A percentile compares a stretch with the other conserved stretches of the same genome.
Conservation (phyloP, 345 rosid species). For the Camelina laxa region DNA sequence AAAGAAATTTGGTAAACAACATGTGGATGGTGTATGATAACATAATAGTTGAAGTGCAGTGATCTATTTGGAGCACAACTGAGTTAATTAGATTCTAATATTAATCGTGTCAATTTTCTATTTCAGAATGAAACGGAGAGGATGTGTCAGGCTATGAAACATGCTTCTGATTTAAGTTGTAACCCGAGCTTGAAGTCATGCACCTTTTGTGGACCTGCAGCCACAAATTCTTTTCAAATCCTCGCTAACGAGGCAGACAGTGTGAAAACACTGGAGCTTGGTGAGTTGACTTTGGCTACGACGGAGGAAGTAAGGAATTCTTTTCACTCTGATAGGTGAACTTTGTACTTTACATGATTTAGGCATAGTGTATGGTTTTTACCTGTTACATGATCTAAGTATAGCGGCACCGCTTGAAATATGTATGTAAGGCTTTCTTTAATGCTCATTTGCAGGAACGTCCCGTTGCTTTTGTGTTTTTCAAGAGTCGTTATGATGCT, state of each 20-base stretch:
- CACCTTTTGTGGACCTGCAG: constrained; percentile 56
- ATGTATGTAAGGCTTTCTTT: constrained; percentile 12
- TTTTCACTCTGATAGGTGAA: constrained; percentile 35
- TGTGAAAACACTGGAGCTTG: constrained; percentile 43
- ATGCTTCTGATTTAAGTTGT: constrained; percentile 50
- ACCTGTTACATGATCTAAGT: constrained; percentile 18
- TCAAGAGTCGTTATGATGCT: constrained; percentile 89
- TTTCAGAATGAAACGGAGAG: constrained; percentile 73
- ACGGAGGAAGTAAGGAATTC: constrained; percentile 59
- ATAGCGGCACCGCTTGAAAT: background rate
- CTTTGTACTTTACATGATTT: constrained; percentile 8
- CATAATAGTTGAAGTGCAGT: constrained; percentile 27
- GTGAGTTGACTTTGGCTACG: constrained; percentile 50
- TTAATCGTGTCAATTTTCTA: constrained; percentile 20
- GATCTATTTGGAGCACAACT: constrained; percentile 5
- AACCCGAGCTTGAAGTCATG: constrained; percentile 51
- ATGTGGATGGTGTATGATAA: constrained; percentile 19
- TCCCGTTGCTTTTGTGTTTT: constrained; percentile 90
- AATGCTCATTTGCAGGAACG: constrained; percentile 64
- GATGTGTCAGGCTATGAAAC: constrained; percentile 57
- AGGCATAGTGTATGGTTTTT: constrained; percentile 16
- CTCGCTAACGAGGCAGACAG: constrained; percentile 54
- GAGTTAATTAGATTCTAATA: constrained; percentile 15
- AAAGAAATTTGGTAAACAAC: background rate
- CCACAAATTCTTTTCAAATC: constrained; percentile 64